phyloP scores from a whole-genome alignment of 495 filamentous ascomycete species.

The Chaetomidium leptoderma region DNA sequence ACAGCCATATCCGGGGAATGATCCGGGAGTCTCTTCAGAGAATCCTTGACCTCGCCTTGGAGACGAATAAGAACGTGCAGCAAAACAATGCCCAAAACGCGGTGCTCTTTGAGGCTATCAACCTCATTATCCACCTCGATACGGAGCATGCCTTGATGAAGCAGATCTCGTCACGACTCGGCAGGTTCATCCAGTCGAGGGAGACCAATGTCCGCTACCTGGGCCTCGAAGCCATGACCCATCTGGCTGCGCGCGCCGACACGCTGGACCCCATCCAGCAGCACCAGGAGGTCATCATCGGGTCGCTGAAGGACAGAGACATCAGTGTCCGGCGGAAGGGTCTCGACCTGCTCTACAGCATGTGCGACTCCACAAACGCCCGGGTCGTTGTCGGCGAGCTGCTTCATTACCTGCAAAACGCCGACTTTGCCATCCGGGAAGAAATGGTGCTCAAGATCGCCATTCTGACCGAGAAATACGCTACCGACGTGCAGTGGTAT shows the following conservation, averaged over 20 bases:
- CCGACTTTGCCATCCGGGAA: conserved; percentile 95
- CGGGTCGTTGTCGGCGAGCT: conserved; percentile 90
- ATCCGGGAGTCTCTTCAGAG: conserved; percentile 88
- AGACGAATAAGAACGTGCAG: conserved; percentile 96
- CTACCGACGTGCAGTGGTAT: conserved; percentile 98
- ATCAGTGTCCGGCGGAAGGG: conserved; percentile 96
- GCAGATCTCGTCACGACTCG: conserved; percentile 88
- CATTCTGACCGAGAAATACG: conserved; percentile 97
- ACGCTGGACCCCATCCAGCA: conserved; percentile 97
- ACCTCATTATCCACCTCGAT: conserved; percentile 97
- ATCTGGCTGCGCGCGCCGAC: conserved; percentile 90
- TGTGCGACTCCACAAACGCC: conserved; percentile 94
- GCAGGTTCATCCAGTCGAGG: conserved; percentile 92
- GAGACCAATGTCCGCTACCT: conserved; percentile 98
- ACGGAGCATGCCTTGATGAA: conserved; percentile 94
- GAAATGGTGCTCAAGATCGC: conserved; percentile 99
- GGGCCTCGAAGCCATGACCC: conserved; percentile 95
- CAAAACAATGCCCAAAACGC: conserved; percentile 99
- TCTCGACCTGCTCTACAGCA: conserved; percentile 95
- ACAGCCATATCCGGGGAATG: conserved; percentile 84
- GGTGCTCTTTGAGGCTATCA: conserved; percentile 97
- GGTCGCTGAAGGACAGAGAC: conserved; percentile 89
- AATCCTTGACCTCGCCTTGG: conserved; percentile 84
- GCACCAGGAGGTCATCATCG: conserved; percentile 92
- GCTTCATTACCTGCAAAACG: conserved; percentile 88